Base-by-base conservation (phyloP, 1,284 basidiomycete genomes). In the Kalmanozyma brasiliensis region DNA sequence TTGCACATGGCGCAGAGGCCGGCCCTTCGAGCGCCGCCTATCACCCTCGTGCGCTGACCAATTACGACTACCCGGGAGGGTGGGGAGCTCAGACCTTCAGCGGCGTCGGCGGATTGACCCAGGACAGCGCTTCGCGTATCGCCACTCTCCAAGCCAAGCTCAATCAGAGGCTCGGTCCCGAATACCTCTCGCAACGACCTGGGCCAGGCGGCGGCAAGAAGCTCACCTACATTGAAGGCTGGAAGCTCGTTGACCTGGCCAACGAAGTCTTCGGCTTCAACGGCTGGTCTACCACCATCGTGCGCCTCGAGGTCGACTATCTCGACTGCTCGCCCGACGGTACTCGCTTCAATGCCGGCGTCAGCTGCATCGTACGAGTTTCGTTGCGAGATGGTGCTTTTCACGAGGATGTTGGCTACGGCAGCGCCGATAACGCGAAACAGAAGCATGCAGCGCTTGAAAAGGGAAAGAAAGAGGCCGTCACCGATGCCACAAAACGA, bases 231-330 rank as follows among this genome's bases (percentile, higher is more conserved):
- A 90, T 93, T 3, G 95, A 98, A 82, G 96, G 95, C 0, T 98
- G 94, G 94, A 94, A 93, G 84, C 72, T 71, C 9, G 73, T 76
- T 22, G 72, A 77, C 23, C 57, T 98, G 22, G 95, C 95, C 1
- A 98, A 98, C 82, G 94, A 98, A 76, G 91, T 98, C 33, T 98
- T 98, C 84, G 95, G 95, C 1, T 97, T 94, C 85, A 94, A 98
- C 69, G 96, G 96, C 10, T 98, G 95, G 95, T 93, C 90, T 49
- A 92, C 93, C 2, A 91, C 85, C 52, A 87, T 98, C 45, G 87
- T 91, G 52, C 90, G 84, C 46, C 83, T 97, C 37, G 89, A 89
- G 16, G 91, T 90, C 5, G 86, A 88, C 74, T 88, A 84, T 77
- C 52, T 80, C 10, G 78, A 80, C 38, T 63, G 60, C 64, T 88